Conservation (phyloP, 306 rosid genomes). For the Canavalia ensiformis region DNA sequence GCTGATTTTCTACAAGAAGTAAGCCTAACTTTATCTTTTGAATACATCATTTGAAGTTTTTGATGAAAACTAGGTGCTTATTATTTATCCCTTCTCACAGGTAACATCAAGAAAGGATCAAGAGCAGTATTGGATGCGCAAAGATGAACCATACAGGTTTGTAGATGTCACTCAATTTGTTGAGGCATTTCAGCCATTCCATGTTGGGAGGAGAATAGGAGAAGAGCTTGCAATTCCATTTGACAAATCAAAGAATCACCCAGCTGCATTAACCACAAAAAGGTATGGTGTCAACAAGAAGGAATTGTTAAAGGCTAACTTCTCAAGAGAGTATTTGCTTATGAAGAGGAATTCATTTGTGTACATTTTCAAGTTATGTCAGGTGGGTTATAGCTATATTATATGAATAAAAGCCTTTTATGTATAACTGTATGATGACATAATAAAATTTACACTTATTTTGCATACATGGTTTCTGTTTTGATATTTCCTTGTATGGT, state of each 20-base stretch:
- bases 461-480: background rate
- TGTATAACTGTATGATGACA: background rate
- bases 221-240: slow-evolving; percentile 60
- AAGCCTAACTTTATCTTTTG: slow-evolving; percentile 23
- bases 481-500: slow-evolving; percentile 19
- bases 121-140: slow-evolving; percentile 63
- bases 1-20: slow-evolving; percentile 77
- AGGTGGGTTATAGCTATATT: slow-evolving; percentile 43
- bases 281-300: slow-evolving; percentile 57
- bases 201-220: slow-evolving; percentile 49
- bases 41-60: slow-evolving; percentile 13
- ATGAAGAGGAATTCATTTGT: slow-evolving; percentile 67
- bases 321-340: slow-evolving; percentile 65
- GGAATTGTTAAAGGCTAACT: slow-evolving; percentile 63
- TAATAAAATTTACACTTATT: background rate
- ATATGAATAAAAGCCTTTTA: background rate
- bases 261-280: slow-evolving; percentile 62
- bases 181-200: slow-evolving; percentile 54
- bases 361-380: slow-evolving; percentile 55
- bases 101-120: slow-evolving; percentile 38
- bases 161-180: slow-evolving; percentile 59
- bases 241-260: slow-evolving; percentile 63
- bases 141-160: slow-evolving; percentile 54
- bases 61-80: background rate
- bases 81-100: slow-evolving; percentile 40